Percentiles rank a stretch among this genome's conserved stretches.
Conservation (phyloP, 225 moss, liverwort and hornwort species). For the Pseudisothecium myosuroides region DNA sequence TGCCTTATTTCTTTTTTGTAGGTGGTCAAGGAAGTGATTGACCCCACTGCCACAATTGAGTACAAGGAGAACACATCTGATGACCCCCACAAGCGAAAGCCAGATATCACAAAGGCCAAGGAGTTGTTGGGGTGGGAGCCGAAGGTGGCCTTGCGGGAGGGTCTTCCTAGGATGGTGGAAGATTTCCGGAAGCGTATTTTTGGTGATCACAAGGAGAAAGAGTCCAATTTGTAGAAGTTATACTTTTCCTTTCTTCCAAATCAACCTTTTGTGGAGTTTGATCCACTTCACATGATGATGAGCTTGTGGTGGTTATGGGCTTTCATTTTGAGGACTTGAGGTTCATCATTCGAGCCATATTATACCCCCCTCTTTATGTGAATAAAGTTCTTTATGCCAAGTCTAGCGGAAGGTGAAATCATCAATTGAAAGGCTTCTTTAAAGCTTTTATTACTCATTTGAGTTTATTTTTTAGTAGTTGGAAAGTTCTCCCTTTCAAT, state of each 20-base stretch:
- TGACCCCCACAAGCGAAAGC: constrained; percentile 73
- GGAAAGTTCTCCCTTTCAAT: neutral
- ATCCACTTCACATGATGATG: neutral
- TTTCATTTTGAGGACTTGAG: neutral
- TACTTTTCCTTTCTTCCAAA: neutral
- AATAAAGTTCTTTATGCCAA: neutral
- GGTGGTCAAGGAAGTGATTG: constrained; percentile 68
- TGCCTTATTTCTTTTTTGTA: neutral
- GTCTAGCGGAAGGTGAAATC: neutral
- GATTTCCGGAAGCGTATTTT: constrained; percentile 41
- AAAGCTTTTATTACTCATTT: too few species aligned
- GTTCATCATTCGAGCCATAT: neutral
- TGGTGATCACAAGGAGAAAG: constrained; percentile 21
- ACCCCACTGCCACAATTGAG: constrained; percentile 35
- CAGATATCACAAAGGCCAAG: constrained; percentile 57
- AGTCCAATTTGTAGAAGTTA: neutral
- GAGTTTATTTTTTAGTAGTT: neutral
- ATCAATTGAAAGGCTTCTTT: neutral
- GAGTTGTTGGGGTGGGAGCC: constrained; percentile 41
- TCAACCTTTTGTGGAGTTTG: neutral
- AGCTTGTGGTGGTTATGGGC: neutral
- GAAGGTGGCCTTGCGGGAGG: constrained; percentile 15
- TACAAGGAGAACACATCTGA: constrained; percentile 60
- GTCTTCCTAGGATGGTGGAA: constrained; percentile 38
- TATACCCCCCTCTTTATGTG: too few species aligned